Evolutionary conservation across 192 early-diverging fungal species (phyloP).

Genomic region (Phycomyces nitens): DNA sequence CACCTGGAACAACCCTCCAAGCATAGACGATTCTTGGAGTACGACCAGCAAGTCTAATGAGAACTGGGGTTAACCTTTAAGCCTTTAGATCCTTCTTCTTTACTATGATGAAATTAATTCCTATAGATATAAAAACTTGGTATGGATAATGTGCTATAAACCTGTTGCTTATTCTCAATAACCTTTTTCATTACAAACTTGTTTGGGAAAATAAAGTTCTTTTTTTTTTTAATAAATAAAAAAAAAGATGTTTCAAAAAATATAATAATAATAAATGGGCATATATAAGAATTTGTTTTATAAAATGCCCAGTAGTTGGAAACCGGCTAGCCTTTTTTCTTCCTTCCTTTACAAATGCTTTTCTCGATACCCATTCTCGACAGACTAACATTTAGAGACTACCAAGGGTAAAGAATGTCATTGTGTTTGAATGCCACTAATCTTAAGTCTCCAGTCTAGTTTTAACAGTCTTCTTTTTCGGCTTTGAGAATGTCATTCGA

Average conservation of each 20-base stretch:
- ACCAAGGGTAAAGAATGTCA: slow-evolving; percentile 40
- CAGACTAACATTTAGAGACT: slow-evolving; percentile 57
- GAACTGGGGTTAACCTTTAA: too few relatives aligned
- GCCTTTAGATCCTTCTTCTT: too few relatives aligned
- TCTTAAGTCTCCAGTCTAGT: slow-evolving; percentile 32
- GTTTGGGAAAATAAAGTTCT: too few relatives aligned
- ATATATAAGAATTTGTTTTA: too few relatives aligned
- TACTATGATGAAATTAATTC: too few relatives aligned
- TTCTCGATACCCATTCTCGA: slow-evolving; percentile 60
- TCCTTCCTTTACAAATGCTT: background rate
- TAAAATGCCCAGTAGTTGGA: too few relatives aligned
- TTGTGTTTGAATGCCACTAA: background rate
- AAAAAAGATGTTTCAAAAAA: too few relatives aligned
- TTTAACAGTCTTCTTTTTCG: slow-evolving; percentile 59
- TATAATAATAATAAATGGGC: slow-evolving; percentile 5
- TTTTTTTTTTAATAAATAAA: too few relatives aligned
- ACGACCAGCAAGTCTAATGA: too few relatives aligned
- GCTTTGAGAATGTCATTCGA: slow-evolving; percentile 68
- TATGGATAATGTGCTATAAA: background rate
- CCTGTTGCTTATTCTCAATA: background rate
- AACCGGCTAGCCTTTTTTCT: too few relatives aligned
- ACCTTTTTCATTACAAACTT: background rate
- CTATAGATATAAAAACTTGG: background rate
- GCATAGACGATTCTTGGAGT: background rate
- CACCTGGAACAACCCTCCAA: background rate